These are phyloP conservation scores for Medicago arabica DNA, from an alignment of 306 rosid species.

Conservation along the genomic window DNA sequence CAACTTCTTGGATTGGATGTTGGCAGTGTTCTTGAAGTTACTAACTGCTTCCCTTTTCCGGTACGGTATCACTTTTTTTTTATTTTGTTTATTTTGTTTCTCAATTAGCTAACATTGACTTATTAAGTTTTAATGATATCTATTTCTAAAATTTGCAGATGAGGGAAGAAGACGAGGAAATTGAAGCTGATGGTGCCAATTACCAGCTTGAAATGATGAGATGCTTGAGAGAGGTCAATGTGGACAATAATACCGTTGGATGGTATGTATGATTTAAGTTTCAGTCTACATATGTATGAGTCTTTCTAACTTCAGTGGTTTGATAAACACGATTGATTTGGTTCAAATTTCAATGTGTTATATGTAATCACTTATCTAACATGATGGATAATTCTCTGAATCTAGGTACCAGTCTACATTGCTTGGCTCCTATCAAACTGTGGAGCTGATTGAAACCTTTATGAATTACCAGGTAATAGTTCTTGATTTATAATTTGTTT, in stretches of 20 bases:
- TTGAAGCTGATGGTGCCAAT: constrained; percentile 98
- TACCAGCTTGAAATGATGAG: constrained; percentile 99
- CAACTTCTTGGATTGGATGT: constrained; percentile 98
- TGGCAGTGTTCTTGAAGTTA: constrained; percentile 97
- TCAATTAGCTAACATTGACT: background rate
- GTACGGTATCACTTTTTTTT: constrained; percentile 45
- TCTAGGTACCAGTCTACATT: constrained; percentile 95
- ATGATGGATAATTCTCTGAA: constrained; percentile 19
- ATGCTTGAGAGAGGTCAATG: constrained; percentile 97
- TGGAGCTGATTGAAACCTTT: constrained; percentile 90
- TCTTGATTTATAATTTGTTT: background rate
- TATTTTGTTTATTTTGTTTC: constrained; percentile 4
- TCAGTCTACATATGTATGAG: background rate
- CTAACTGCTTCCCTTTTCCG: constrained; percentile 97
- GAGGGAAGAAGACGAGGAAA: constrained; percentile 95
- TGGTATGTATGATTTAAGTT: constrained; percentile 60
- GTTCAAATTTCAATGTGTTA: background rate
- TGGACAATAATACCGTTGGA: constrained; percentile 97
- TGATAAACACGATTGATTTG: constrained; percentile 3
- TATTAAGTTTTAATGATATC: background rate
- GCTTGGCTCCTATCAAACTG: constrained; percentile 92
- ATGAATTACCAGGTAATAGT: constrained; percentile 91
- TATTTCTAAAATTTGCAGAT: constrained; percentile 54
- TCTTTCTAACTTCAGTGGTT: background rate
- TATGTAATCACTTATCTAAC: constrained; percentile 14